phyloP scores from a whole-genome alignment of 164 flowering plant species.

The Annona squamosa region DNA sequence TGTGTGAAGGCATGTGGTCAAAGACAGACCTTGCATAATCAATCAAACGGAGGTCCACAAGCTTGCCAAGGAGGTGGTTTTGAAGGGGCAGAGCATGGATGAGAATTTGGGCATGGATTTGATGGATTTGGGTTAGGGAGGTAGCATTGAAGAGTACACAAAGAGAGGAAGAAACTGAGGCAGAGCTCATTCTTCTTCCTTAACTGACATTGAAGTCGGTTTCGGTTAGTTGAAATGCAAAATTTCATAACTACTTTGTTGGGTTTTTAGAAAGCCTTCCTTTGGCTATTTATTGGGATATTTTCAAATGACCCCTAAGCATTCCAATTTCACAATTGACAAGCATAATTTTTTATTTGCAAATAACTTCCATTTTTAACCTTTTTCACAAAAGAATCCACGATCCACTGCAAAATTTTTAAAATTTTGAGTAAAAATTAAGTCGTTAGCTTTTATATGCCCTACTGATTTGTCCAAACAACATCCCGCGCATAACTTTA shows the following conservation, averaged over 20 bases:
- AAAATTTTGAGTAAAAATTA: no score
- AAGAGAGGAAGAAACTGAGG: conserved; percentile 7
- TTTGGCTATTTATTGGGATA: no score
- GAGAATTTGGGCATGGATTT: conserved; percentile 31
- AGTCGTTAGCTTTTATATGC: no score
- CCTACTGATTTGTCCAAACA: no score
- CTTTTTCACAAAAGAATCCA: no score
- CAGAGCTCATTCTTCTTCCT: background rate
- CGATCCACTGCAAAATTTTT: no score
- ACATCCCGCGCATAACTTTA: no score
- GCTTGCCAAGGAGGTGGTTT: conserved; percentile 20
- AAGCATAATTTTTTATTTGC: no score
- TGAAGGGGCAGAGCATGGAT: conserved; percentile 15
- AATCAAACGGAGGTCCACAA: conserved; percentile 14
- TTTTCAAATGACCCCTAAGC: no score
- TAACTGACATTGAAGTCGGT: background rate
- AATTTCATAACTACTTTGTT: background rate
- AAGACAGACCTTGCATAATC: conserved; percentile 23
- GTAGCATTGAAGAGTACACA: conserved; percentile 10
- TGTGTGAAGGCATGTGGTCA: conserved; percentile 17
- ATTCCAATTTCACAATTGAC: no score
- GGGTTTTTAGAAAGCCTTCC: background rate
- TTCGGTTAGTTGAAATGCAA: background rate
- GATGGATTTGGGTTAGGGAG: conserved; percentile 17
- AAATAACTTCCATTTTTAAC: no score